Evolutionary conservation across 495 filamentous ascomycete genomes (phyloP).

Genomic region (Penicillium malachiteum): DNA sequence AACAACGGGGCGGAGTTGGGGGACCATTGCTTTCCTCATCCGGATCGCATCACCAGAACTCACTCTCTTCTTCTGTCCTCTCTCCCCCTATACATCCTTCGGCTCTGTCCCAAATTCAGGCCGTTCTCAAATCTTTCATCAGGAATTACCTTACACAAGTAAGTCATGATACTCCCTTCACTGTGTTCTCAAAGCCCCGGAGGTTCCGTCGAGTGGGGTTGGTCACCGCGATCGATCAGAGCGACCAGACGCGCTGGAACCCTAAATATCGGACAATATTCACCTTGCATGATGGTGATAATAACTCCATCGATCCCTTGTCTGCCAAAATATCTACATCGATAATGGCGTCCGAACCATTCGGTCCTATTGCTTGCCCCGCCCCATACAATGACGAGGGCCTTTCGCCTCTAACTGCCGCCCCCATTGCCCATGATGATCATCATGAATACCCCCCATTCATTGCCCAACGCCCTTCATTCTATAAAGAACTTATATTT

Average conservation of each 20-base stretch:
- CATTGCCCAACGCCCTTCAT: not conserved
- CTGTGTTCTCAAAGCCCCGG: constrained; percentile 9
- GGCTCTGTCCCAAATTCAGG: not conserved
- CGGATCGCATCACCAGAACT: constrained; percentile 20
- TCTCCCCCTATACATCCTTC: not conserved
- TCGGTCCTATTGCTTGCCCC: constrained; percentile 1
- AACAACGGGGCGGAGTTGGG: constrained; percentile 23
- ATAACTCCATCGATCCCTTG: not conserved
- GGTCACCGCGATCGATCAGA: not conserved
- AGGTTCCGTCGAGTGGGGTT: constrained; percentile 12
- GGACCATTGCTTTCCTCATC: constrained; percentile 13
- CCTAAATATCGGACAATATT: not conserved
- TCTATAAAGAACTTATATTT: not conserved
- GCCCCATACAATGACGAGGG: constrained; percentile 1
- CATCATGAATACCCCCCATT: not conserved
- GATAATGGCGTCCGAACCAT: not conserved
- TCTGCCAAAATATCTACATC: not conserved
- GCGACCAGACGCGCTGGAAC: constrained; percentile 6
- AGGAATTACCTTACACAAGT: not conserved
- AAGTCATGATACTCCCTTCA: not conserved
- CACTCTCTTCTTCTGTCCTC: constrained; percentile 4
- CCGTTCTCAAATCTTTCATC: not conserved
- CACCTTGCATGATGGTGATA: not conserved
- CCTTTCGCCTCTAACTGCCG: constrained; percentile 6
- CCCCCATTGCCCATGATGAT: constrained; percentile 4